Percentiles rank a stretch among this genome's conserved stretches.
Conservation (phyloP, 257 asterid species). For the Jaltomata sinuosa region DNA sequence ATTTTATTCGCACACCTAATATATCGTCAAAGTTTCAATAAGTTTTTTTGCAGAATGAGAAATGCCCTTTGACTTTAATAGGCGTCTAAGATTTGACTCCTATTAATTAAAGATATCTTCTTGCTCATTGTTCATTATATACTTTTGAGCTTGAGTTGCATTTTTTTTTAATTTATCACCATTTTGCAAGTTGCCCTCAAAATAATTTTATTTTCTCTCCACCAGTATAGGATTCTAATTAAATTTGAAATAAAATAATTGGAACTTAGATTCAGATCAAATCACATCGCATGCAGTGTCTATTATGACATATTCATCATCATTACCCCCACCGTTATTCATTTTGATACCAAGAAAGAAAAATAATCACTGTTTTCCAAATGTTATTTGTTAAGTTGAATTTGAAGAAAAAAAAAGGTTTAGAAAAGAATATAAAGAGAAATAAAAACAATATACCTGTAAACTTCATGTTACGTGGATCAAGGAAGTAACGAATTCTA, state of each 20-base stretch:
- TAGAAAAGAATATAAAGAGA: background rate
- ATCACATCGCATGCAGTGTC: background rate
- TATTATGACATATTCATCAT: background rate
- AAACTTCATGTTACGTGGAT: background rate
- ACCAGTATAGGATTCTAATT: background rate
- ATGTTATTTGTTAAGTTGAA: background rate
- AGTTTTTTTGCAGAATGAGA: background rate
- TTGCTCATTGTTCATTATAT: background rate
- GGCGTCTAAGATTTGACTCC: background rate
- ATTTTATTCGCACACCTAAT: background rate
- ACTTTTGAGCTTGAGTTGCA: background rate
- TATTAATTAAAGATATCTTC: background rate
- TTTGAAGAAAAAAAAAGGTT: background rate
- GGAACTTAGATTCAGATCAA: background rate
- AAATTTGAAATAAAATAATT: background rate
- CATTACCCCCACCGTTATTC: background rate
- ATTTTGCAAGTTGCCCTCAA: background rate
- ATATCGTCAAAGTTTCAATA: background rate
- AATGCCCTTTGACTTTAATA: background rate
- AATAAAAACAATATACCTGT: background rate
- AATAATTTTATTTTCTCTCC: background rate
- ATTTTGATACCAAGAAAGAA: background rate
- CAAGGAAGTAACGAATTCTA: no score
- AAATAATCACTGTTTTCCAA: background rate
- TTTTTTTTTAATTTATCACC: background rate